Conservation (phyloP, 805 yeast species). For the Zygoascus biomembranicola region DNA sequence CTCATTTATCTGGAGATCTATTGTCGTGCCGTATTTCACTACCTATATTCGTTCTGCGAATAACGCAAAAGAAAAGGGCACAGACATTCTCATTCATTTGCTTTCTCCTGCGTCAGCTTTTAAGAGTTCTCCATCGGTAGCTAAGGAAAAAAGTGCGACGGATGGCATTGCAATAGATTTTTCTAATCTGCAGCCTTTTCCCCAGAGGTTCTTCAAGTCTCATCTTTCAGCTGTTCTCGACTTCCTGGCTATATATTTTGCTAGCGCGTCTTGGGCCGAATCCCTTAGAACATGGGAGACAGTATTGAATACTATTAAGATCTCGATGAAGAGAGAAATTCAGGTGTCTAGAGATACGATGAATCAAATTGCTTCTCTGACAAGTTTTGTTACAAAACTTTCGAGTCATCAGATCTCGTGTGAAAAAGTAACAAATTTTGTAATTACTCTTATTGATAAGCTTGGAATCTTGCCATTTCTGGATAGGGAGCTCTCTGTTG, state of each 20-base stretch:
- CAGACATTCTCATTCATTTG: conserved; percentile 6
- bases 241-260: neutral
- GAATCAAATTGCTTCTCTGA: conserved; percentile 11
- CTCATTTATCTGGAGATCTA: neutral
- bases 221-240: conserved; percentile 1
- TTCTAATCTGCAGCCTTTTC: neutral
- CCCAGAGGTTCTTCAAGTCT: conserved; percentile 11
- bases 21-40: conserved; percentile 3
- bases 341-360: conserved; percentile 12
- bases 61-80: conserved; percentile 2
- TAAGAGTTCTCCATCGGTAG: neutral
- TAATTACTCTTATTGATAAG: conserved; percentile 8
- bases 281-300: neutral
- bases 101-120: neutral
- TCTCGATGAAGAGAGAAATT: conserved; percentile 13
- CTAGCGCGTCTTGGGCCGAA: neutral
- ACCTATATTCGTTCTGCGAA: neutral
- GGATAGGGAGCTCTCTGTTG: conserved; percentile 2
- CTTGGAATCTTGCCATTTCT: conserved; percentile 10
- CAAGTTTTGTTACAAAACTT: conserved; percentile 6
- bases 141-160: neutral
- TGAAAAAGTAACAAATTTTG: conserved; percentile 2
- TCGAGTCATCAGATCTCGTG: conserved; percentile 1
- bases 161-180: neutral
- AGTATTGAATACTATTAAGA: neutral